phyloP scores from a whole-genome alignment of 1,284 basidiomycete species.

The Ceratobasidium sp. region DNA sequence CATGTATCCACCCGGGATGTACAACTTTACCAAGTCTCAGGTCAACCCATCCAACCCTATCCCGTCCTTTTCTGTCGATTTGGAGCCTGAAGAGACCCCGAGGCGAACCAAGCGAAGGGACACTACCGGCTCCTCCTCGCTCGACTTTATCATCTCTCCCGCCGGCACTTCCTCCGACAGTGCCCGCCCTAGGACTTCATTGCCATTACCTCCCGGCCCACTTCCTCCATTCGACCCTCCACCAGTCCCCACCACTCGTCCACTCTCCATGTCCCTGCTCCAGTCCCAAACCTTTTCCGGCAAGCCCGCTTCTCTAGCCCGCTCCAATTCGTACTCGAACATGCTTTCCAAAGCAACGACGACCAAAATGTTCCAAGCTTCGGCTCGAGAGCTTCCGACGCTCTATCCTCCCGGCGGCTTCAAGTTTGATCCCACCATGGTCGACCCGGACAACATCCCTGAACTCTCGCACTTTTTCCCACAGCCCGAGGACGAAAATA shows the following conservation, averaged over 20 bases:
- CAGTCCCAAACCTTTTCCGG: neutral
- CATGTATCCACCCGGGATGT: conserved; percentile 32
- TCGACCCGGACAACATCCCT: conserved; percentile 32
- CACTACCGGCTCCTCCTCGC: conserved; percentile 15
- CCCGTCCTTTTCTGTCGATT: conserved; percentile 6
- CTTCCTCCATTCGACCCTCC: conserved; percentile 1
- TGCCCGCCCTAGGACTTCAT: neutral
- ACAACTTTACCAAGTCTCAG: conserved; percentile 28
- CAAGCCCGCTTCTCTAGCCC: neutral
- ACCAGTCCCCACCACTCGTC: neutral
- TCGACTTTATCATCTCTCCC: conserved; percentile 30
- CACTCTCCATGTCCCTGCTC: conserved; percentile 4
- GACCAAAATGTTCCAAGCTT: neutral
- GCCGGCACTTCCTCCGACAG: neutral
- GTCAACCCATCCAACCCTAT: neutral
- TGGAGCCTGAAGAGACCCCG: neutral
- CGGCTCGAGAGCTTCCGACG: conserved; percentile 19
- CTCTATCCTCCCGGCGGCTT: conserved; percentile 24
- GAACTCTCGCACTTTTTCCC: conserved; percentile 16
- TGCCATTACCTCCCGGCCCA: neutral
- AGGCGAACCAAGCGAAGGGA: neutral
- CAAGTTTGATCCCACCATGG: conserved; percentile 23
- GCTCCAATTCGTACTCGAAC: conserved; percentile 4
- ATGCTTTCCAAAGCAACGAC: conserved; percentile 14
- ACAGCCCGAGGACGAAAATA: too few relatives aligned